Conservation (phyloP, 208 protist species). For the Leishmania gerbilli region DNA sequence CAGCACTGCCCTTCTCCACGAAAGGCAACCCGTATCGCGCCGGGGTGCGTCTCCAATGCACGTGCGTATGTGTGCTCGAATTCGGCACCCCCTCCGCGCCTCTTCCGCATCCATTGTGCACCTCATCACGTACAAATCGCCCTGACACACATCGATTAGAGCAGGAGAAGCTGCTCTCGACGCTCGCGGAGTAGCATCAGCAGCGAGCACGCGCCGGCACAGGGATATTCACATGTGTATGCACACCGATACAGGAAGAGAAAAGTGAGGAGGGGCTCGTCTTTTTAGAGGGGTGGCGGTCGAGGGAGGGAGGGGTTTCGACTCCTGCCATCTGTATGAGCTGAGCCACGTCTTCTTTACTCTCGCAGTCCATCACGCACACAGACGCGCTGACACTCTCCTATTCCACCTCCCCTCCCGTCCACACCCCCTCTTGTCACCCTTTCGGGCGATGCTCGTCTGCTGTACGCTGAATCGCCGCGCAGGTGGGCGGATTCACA, state of each 20-base stretch:
- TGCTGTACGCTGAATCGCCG: not conserved
- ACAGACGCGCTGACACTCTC: not conserved
- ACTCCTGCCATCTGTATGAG: not conserved
- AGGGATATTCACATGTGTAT: not conserved
- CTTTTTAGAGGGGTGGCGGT: not conserved
- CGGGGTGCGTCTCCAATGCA: not conserved
- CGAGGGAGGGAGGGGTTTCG: not conserved
- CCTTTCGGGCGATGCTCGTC: not conserved
- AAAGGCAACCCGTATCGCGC: not conserved
- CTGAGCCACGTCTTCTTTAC: not conserved
- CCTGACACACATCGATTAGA: not conserved
- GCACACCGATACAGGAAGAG: not conserved
- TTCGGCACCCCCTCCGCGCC: not conserved
- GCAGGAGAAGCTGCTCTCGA: not conserved
- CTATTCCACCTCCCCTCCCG: not conserved
- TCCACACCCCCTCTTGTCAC: not conserved
- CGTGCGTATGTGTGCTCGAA: not conserved
- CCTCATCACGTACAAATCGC: not conserved
- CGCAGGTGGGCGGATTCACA: not conserved
- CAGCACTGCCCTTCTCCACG: not conserved
- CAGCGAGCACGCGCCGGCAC: not conserved
- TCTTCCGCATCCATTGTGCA: not conserved
- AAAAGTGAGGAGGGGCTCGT: not conserved
- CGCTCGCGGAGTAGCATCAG: not conserved
- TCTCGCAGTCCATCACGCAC: not conserved